Base-by-base conservation (phyloP, 129 eudicot genomes). In the Saussurea involucrata region DNA sequence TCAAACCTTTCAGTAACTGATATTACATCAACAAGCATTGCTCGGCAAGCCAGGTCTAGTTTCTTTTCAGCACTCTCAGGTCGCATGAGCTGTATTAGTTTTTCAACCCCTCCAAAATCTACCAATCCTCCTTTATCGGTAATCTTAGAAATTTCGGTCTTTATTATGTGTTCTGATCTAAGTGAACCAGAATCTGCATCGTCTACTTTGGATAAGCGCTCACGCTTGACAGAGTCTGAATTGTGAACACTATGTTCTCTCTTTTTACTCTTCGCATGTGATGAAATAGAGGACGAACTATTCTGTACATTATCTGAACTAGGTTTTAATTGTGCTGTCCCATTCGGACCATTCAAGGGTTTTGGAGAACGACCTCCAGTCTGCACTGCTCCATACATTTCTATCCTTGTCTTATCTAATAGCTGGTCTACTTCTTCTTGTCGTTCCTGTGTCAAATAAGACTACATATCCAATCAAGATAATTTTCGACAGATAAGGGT, bases 321-420 rank as follows among this genome's bases (percentile, higher is more conserved):
- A 74, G 89, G 86, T 69, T 89, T 94, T 63, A 87, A 22, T 27
- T 87, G 98, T 27, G 98, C 72, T 31, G 89, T 36, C 25, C 83
- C 72, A n/a, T 74, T 79, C 24, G 88, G 79, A 71, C 86, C 86
- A 82, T 80, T 89, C 81, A 81, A 63, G 36, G 90, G 88, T 80
- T 89, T 94, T 31, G 97, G 98, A 71, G 98, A 91, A 33, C 96
- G 91, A n/a, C 87, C 90, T 68, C 93, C 98, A 20, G 90, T 80
- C 86, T 87, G 95, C 42, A 71, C 81, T 11, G 90, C 80, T 80
- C 87, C 88, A 87, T 88, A 85, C 97, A 93, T 90, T 68, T 89
- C 91, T 75, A 68, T 10, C 44, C 72, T 74, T 3, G 90, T 84
- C 80, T 87, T 93, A 49, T 74, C 71, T 80, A 93, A 72, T 21